Base-by-base conservation (phyloP, 345 rosid genomes). In the Fremontodendron californicum region DNA sequence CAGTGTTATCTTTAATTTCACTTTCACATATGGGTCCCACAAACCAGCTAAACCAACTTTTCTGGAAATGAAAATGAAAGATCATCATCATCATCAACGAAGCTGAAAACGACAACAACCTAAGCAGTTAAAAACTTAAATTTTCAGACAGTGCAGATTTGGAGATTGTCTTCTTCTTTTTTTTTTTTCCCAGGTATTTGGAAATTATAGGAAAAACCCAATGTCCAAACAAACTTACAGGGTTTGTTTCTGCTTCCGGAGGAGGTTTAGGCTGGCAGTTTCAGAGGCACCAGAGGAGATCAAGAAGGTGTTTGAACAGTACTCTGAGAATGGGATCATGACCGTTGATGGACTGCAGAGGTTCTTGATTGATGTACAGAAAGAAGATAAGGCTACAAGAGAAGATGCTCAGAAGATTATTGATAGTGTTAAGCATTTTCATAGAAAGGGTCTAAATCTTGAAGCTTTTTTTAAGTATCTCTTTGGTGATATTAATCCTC, bases 391-490 rank as follows among this genome's bases (percentile, higher is more conserved):
- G 12, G 85, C 90, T 5, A 87, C 93, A 2, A 65, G 75, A 55
- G 92, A 92, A 11, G 92, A 92, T 2, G 93, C 97, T 11, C 94
- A 90, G 79, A 81, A 78, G 5, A 88, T 89, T 68, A 45, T 89
- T 52, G 87, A 92, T 66, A 79, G 81, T 13, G 82, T 85, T 12
- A 77, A 82, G 60, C 82, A 86, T 54, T 86, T 92, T 71, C 94
- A 88, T 76, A 87, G 88, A 0, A 88, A 29, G 74, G 94, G 84
- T 29, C 83, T 92, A 51, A 77, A 83, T 58, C 91, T 90, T 58
- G 97, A 90, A 73, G 88, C 75, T 58, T 92, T 92, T 75, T 92
- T 92, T 64, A 88, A 87, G 85, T 92, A 87, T 83, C 88, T 92
- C 19, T 87, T 86, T n/a, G 83, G 84, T 52, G 86, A 84, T 23